Conservation (phyloP, 1,139 yeast genomes). For the Yamadazyma aaseri region DNA sequence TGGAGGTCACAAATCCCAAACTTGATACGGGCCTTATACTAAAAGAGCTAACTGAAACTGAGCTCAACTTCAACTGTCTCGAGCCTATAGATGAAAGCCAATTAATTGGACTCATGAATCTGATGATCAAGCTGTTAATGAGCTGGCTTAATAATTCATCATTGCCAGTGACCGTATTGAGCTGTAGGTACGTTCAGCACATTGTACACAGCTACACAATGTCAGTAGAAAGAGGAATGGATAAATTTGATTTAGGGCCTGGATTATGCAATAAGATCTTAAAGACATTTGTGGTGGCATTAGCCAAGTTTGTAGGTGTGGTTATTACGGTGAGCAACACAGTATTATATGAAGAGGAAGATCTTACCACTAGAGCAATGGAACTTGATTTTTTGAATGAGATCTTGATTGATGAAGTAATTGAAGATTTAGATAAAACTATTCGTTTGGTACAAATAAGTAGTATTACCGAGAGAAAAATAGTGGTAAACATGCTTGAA, state of each 20-base stretch:
- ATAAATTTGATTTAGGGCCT: slow-evolving; percentile 10
- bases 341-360: slow-evolving; percentile 77
- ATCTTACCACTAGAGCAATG: slow-evolving; percentile 64
- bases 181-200: slow-evolving; percentile 63
- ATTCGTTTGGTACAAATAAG: slow-evolving; percentile 20
- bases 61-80: slow-evolving; percentile 36
- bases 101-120: slow-evolving; percentile 47
- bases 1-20: slow-evolving; percentile 60
- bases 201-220: slow-evolving; percentile 41
- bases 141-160: slow-evolving; percentile 66
- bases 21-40: slow-evolving; percentile 61
- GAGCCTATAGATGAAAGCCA: slow-evolving; percentile 31
- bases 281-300: slow-evolving; percentile 46
- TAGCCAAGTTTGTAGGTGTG: slow-evolving; percentile 52
- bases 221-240: slow-evolving; percentile 10
- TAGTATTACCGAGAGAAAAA: slow-evolving; percentile 11
- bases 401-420: slow-evolving; percentile 23
- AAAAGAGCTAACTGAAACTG: slow-evolving; percentile 32
- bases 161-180: slow-evolving; percentile 59
- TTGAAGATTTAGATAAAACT: slow-evolving; percentile 21
- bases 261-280: slow-evolving; percentile 47
- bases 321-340: slow-evolving; percentile 51
- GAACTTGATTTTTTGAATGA: slow-evolving; percentile 39
- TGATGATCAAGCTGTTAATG: slow-evolving; percentile 43
- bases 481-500: slow-evolving; percentile 26